Evolutionary conservation across 164 flowering plant genomes (phyloP), one percentile per base, ranked within the genome.

Genomic region (Vitis riparia): DNA sequence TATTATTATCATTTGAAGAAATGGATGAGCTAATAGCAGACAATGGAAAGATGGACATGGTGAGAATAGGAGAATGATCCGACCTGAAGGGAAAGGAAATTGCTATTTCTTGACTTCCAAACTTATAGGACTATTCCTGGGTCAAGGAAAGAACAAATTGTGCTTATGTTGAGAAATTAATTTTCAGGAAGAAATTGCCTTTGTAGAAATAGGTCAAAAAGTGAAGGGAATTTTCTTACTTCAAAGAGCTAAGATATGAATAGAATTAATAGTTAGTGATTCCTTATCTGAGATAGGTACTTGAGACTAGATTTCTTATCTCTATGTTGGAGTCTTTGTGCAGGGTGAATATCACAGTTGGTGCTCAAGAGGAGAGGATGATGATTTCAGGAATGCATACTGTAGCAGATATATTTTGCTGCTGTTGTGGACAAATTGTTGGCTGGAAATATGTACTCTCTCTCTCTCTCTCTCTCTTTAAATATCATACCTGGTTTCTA

Each of bases 361-460:
- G 98, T 65, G 76, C 86, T 53, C 80, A 62, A 16, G 96, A 92
- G 71, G 93, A 92, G 75, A 81, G 92, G 74, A 51, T 79, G 84
- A 92, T 92, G 98, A 81, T 88, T 30, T 89, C 98, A 29, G 98
- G 98, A 51, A 70, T 91, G 88, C 98, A 92, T 67, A 89, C 88
- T 44, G 94, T 92, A 3, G 90, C 89, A 12, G 98, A 92, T 76
- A 82, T 91, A 77, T 92, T 86, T 68, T 92, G 98, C 81, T 89
- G 96, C 84, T 82, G 82, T 71, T 92, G 98, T 72, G 98, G 98
- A 59, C 94, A 89, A 73, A 88, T 87, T 44, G 87, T 89, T 69
- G 98, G 98, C 70, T 92, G 96, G 98, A 92, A 92, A 92, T 92
- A 92, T 78, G 98, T 92, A 85, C 37, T 59, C 50, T 68, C 77